A percentile compares a stretch with the other conserved stretches of the same genome.
Evolutionary conservation across 1,284 basidiomycete genomes (phyloP).

Genomic region (Rugosomyces carneus): DNA sequence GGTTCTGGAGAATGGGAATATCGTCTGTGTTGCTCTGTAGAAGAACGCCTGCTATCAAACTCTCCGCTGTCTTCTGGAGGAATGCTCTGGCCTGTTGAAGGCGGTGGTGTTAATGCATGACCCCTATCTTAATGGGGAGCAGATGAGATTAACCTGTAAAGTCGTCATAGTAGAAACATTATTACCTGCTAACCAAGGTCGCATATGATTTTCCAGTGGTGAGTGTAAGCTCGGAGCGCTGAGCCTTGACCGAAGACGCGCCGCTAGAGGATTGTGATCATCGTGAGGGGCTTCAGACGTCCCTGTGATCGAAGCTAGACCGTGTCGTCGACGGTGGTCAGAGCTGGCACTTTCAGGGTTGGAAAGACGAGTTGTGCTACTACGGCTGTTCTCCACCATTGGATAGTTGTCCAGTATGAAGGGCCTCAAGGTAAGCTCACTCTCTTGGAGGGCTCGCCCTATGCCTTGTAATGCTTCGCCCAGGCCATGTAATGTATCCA

Average conservation of each 20-base stretch:
- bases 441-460: slow-evolving; percentile 13
- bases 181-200: slow-evolving; percentile 9
- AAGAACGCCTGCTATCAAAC: neutral
- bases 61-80: neutral
- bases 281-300: neutral
- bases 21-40: neutral
- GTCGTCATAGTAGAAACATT: too few species aligned
- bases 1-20: neutral
- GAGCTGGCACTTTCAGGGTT: neutral
- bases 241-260: neutral
- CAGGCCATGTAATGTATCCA: slow-evolving; percentile 12
- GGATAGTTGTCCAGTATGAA: slow-evolving; percentile 6
- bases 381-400: neutral
- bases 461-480: slow-evolving; percentile 13
- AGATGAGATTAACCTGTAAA: neutral
- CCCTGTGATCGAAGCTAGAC: slow-evolving; percentile 4
- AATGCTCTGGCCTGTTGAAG: neutral
- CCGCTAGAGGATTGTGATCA: neutral
- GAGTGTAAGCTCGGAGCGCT: slow-evolving; percentile 2
- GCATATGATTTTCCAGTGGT: slow-evolving; percentile 7
- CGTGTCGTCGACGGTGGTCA: slow-evolving; percentile 1
- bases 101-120: neutral
- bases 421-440: slow-evolving; percentile 11
- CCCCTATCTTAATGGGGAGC: neutral
- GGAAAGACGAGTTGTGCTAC: neutral